Percentiles rank a stretch among this genome's conserved stretches.
Evolutionary conservation across 495 filamentous ascomycete species (phyloP).

Genomic region (Bacidia gigantensis): DNA sequence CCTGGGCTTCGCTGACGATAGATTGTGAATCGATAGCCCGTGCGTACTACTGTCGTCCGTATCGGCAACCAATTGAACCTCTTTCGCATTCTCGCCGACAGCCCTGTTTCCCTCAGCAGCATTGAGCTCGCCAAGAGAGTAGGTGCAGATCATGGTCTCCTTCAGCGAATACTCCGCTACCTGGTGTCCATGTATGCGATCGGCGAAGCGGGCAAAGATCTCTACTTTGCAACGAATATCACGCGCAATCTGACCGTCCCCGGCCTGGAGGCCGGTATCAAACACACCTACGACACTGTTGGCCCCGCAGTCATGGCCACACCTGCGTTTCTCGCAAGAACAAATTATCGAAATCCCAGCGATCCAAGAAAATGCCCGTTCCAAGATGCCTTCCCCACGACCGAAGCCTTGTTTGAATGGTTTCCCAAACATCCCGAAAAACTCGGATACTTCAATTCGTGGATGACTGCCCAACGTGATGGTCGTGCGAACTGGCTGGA

Average conservation of each 20-base stretch:
- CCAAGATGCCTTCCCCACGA: constrained; percentile 18
- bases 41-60: constrained; percentile 10
- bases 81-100: constrained; percentile 1
- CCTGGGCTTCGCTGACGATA: background rate
- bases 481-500: constrained; percentile 1
- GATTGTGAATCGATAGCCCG: background rate
- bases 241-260: constrained; percentile 10
- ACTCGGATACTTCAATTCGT: constrained; percentile 16
- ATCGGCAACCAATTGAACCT: constrained; percentile 8
- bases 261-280: constrained; percentile 6
- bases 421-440: constrained; percentile 21
- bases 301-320: constrained; percentile 21
- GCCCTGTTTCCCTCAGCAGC: constrained; percentile 2
- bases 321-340: constrained; percentile 29
- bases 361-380: constrained; percentile 23
- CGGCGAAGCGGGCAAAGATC: constrained; percentile 8
- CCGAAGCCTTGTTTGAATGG: constrained; percentile 17
- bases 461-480: constrained; percentile 3
- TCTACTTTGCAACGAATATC: constrained; percentile 10
- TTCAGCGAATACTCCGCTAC: constrained; percentile 12
- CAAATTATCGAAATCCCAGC: constrained; percentile 27
- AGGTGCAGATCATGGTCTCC: constrained; percentile 6
- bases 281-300: constrained; percentile 24
- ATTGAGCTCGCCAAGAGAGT: constrained; percentile 4
- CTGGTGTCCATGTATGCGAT: constrained; percentile 10